A percentile compares a stretch with the other conserved stretches of the same genome.
Evolutionary conservation across 139 green algal species (phyloP).

Genomic region (Closterium sp.): DNA sequence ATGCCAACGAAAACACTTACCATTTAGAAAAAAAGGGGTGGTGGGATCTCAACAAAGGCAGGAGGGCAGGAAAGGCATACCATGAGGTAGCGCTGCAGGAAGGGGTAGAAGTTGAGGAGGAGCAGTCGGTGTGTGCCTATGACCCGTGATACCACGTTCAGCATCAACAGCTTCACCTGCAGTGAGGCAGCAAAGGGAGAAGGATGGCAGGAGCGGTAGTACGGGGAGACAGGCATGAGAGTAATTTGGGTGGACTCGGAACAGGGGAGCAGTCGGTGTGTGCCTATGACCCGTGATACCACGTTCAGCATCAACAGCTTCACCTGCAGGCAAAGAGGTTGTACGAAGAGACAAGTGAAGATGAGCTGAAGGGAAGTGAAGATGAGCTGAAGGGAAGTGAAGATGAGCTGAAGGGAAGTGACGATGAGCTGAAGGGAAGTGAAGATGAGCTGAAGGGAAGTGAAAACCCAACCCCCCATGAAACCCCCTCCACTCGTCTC

Average conservation of each 20-base stretch:
- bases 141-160: conserved; percentile 65
- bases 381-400: background rate
- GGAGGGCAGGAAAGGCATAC: no score
- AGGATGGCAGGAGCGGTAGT: no score
- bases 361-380: background rate
- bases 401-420: no score
- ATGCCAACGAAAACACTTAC: no score
- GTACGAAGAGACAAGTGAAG: background rate
- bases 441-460: no score
- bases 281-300: conserved; percentile 72
- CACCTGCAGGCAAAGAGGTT: conserved; percentile 28
- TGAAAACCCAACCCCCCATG: no score
- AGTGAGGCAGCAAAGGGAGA: background rate
- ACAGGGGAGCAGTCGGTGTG: conserved; percentile 91
- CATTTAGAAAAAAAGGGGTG: no score
- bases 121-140: conserved; percentile 89
- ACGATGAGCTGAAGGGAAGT: no score
- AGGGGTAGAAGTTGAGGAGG: conserved; percentile 96
- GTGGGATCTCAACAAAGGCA: no score
- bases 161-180: conserved; percentile 60
- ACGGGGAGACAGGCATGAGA: background rate
- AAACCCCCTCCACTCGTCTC: no score
- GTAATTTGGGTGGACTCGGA: background rate
- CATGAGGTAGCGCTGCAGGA: conserved; percentile 70
- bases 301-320: conserved; percentile 62